Evolutionary conservation across 2,329 filamentous ascomycete species (phyloP), one percentile per base, ranked within the genome.

Genomic region (Fusarium sp.): DNA sequence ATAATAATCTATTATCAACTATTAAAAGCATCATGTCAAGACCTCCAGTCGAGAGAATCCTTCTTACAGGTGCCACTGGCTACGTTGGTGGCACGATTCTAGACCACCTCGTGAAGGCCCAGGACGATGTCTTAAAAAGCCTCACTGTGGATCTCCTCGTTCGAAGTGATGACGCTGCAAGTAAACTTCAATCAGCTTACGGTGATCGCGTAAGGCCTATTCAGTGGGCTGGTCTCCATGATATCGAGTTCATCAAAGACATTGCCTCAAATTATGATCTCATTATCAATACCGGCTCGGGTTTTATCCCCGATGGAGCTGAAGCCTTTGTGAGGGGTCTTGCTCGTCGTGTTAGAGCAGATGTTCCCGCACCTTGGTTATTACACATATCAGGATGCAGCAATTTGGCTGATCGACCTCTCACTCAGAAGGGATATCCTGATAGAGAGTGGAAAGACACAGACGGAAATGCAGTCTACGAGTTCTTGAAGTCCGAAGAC

Each of bases 291-390:
- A 8, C 46, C 25, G 33, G 46, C n/a, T 48, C 33, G 1, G 31
- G 46, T 13, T 48, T 48, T 15, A 27, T 37, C 11, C 46, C 33
- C 37, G 46, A 48, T 7, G 46, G 46, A 15, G 46, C 46, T 2
- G 46, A 37, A 48, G 45, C 45, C 14, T 48, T 48, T 25, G 29
- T 48, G 20, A 17, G 31, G 15, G 45, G 45, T 13, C 45, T 48
- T n/a, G 20, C 45, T 4, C 45, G 31, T 14, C 31, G 31, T 2
- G 15, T 36, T 15, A 17, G 33, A 35, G 15, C 31, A 25, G 45
- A 15, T 5, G 31, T 14, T 25, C 21, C 45, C 8, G 31, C 21
- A 20, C 45, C 45, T 48, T 48, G 45, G 31, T 17, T 48, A 11
- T 8, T 48, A 11, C 31, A 48, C 11, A 48, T 48, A 10, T 36